These are phyloP conservation scores for Eutrema japonicum DNA, from an alignment of 345 rosid species.

Conservation along the genomic window DNA sequence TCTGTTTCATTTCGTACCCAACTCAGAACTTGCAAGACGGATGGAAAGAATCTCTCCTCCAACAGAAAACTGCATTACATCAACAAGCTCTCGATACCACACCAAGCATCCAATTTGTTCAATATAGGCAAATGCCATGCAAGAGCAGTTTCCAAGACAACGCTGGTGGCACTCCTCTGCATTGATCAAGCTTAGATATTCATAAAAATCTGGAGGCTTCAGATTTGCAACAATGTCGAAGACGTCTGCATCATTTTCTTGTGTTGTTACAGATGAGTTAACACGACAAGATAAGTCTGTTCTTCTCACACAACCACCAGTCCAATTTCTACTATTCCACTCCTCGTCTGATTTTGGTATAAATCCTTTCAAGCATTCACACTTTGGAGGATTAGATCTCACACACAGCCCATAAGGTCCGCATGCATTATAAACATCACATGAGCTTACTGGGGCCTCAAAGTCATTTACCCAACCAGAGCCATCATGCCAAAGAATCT, in stretches of 20 bases:
- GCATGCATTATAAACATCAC: constrained; percentile 40
- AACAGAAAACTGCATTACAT: constrained; percentile 33
- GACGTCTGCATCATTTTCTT: constrained; percentile 27
- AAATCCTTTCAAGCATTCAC: constrained; percentile 48
- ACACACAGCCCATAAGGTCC: constrained; percentile 41
- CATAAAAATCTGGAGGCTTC: constrained; percentile 45
- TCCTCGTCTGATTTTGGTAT: constrained; percentile 43
- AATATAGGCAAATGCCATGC: constrained; percentile 37
- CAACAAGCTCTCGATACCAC: constrained; percentile 41
- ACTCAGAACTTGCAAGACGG: constrained; percentile 43
- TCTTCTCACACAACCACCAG: constrained; percentile 40
- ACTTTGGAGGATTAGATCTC: constrained; percentile 35
- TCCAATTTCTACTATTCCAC: constrained; percentile 43
- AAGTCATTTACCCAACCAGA: constrained; percentile 41
- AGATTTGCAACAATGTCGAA: constrained; percentile 33
- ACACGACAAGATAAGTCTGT: constrained; percentile 34
- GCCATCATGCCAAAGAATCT: constrained; percentile 37
- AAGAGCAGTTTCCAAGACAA: constrained; percentile 46
- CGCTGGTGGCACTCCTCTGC: constrained; percentile 28
- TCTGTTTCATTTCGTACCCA: constrained; percentile 33
- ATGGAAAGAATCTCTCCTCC: constrained; percentile 38
- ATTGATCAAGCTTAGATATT: constrained; percentile 37
- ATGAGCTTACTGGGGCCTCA: constrained; percentile 32
- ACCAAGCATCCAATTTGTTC: constrained; percentile 43
- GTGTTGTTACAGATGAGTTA: constrained; percentile 31